These are phyloP conservation scores for Pogostemon cablin DNA, from an alignment of 257 asterid genomes.

Conservation along the genomic window DNA sequence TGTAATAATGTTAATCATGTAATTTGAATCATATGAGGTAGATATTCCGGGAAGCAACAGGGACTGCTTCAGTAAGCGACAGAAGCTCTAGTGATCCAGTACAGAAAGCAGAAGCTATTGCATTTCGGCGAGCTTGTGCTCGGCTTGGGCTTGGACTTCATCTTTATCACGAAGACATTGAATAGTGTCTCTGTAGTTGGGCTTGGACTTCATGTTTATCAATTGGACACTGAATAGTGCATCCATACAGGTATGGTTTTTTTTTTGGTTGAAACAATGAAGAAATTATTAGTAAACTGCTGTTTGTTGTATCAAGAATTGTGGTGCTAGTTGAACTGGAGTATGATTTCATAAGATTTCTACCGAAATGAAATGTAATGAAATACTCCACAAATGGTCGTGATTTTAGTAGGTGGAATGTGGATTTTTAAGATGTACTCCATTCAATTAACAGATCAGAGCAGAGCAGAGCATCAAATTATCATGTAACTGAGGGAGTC, in stretches of 20 bases:
- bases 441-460: not conserved
- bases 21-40: slow-evolving; percentile 32
- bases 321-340: no score
- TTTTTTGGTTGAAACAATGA: no score
- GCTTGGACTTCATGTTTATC: not conserved
- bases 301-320: no score
- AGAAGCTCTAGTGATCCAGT: slow-evolving; percentile 65
- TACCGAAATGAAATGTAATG: no score
- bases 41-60: slow-evolving; percentile 85
- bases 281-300: no score
- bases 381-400: not conserved
- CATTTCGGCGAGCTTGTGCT: slow-evolving; percentile 96
- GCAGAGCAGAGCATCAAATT: not conserved
- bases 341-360: no score
- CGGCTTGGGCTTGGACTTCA: slow-evolving; percentile 92
- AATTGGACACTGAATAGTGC: not conserved
- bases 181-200: slow-evolving; percentile 36
- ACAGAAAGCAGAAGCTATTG: slow-evolving; percentile 96
- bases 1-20: not conserved
- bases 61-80: slow-evolving; percentile 68
- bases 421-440: not conserved
- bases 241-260: not conserved
- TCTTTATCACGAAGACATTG: slow-evolving; percentile 79
- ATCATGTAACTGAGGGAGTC: not conserved
- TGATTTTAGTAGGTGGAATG: not conserved